Conservation (phyloP, 352 stramenopile genomes). For the Poterioochromonas sp. region DNA sequence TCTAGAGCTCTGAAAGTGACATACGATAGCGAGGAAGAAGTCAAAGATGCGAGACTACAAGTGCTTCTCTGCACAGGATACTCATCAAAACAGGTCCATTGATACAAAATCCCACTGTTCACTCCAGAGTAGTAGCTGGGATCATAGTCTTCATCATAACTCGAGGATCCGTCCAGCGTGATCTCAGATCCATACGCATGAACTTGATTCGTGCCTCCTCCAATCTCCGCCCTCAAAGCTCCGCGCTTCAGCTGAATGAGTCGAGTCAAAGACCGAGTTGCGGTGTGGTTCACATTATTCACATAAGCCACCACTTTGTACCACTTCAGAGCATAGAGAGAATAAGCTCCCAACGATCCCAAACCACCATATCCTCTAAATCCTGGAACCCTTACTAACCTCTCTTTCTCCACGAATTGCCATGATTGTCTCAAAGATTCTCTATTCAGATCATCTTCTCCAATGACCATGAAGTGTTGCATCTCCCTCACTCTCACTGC, state of each 20-base stretch:
- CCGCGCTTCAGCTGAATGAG: background rate
- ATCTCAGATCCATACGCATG: background rate
- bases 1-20: background rate
- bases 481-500: background rate
- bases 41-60: background rate
- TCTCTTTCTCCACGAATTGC: background rate
- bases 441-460: background rate
- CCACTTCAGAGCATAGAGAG: background rate
- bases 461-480: background rate
- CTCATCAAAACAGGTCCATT: background rate
- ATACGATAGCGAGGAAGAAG: background rate
- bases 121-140: background rate
- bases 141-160: slow-evolving; percentile 1
- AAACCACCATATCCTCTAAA: background rate
- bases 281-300: background rate
- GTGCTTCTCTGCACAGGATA: background rate
- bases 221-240: background rate
- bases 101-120: background rate
- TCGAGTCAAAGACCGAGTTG: background rate
- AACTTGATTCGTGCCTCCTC: background rate
- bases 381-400: background rate
- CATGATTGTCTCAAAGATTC: background rate
- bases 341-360: background rate
- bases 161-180: background rate
- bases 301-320: background rate